phyloP scores from a whole-genome alignment of 1,139 yeast species.

The Taphrina sp. region DNA sequence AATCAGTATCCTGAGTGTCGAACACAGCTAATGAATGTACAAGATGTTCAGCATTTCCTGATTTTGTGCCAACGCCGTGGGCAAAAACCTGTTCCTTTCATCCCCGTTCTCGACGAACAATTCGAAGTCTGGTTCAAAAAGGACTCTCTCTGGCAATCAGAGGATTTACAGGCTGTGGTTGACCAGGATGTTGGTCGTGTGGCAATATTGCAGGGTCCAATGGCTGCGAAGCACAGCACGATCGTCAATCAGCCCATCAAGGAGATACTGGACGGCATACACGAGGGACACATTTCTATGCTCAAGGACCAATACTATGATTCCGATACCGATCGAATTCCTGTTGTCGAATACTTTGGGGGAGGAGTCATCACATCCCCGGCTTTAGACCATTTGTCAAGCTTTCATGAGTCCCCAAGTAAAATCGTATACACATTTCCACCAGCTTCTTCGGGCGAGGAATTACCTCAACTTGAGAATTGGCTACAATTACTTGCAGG shows the following conservation, averaged over 20 bases:
- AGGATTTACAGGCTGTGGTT: slow-evolving; percentile 92
- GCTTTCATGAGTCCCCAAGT: slow-evolving; percentile 37
- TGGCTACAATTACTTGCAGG: slow-evolving; percentile 90
- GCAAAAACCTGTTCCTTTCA: slow-evolving; percentile 97
- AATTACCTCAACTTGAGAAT: slow-evolving; percentile 46
- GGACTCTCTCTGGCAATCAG: slow-evolving; percentile 98
- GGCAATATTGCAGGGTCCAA: slow-evolving; percentile 97
- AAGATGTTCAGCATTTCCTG: slow-evolving; percentile 91
- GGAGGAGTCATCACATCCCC: slow-evolving; percentile 51
- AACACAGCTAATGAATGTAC: slow-evolving; percentile 84
- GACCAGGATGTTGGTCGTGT: slow-evolving; percentile 97
- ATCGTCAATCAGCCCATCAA: slow-evolving; percentile 88
- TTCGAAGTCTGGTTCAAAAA: slow-evolving; percentile 96
- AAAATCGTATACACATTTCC: slow-evolving; percentile 54
- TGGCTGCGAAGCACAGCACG: slow-evolving; percentile 89
- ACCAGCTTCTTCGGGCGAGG: slow-evolving; percentile 48
- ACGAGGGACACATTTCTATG: slow-evolving; percentile 78
- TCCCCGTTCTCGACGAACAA: slow-evolving; percentile 90
- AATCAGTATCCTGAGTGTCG: slow-evolving; percentile 68
- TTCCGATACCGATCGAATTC: slow-evolving; percentile 69
- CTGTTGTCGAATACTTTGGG: slow-evolving; percentile 87
- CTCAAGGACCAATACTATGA: slow-evolving; percentile 67
- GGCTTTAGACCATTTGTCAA: slow-evolving; percentile 34
- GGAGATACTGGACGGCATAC: slow-evolving; percentile 81
- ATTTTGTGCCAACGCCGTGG: slow-evolving; percentile 75